Evolutionary conservation across 2,329 filamentous ascomycete genomes (phyloP).

Genomic region (Scortechinia acanthostroma): DNA sequence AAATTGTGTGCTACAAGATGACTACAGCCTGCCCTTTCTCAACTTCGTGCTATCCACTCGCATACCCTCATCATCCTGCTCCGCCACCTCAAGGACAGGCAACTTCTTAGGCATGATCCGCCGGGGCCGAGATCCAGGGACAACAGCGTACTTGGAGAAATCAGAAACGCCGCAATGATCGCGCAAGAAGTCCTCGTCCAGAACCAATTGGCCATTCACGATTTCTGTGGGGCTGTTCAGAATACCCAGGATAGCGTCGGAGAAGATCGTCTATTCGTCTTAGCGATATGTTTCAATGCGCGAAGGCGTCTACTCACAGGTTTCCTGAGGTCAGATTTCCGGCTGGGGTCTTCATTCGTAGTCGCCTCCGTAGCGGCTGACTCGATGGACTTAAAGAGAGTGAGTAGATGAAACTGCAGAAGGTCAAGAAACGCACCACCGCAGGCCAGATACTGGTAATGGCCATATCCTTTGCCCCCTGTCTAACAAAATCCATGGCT

Average conservation of each 20-base stretch:
- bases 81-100: constrained; percentile 64
- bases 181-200: constrained; percentile 77
- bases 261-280: constrained; percentile 55
- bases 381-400: constrained; percentile 48
- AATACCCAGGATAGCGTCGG: constrained; percentile 71
- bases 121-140: constrained; percentile 54
- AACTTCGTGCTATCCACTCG: constrained; percentile 54
- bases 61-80: constrained; percentile 74
- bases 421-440: constrained; percentile 36
- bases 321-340: constrained; percentile 56
- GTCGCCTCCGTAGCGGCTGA: constrained; percentile 62
- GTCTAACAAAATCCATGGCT: constrained; percentile 71
- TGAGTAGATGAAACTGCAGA: not conserved
- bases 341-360: constrained; percentile 35
- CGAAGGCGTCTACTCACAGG: constrained; percentile 23
- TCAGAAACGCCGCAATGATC: constrained; percentile 56
- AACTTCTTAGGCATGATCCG: constrained; percentile 72
- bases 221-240: constrained; percentile 45
- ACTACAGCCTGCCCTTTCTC: not conserved
- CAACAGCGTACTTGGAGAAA: constrained; percentile 67
- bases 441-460: constrained; percentile 81
- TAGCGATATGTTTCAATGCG: not conserved
- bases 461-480: constrained; percentile 62
- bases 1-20: too few relatives aligned
- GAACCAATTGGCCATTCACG: constrained; percentile 66